Evolutionary conservation across 2,329 filamentous ascomycete species (phyloP), one percentile per base, ranked within the genome.

Genomic region (Hawksworthiomyces lignivorus): DNA sequence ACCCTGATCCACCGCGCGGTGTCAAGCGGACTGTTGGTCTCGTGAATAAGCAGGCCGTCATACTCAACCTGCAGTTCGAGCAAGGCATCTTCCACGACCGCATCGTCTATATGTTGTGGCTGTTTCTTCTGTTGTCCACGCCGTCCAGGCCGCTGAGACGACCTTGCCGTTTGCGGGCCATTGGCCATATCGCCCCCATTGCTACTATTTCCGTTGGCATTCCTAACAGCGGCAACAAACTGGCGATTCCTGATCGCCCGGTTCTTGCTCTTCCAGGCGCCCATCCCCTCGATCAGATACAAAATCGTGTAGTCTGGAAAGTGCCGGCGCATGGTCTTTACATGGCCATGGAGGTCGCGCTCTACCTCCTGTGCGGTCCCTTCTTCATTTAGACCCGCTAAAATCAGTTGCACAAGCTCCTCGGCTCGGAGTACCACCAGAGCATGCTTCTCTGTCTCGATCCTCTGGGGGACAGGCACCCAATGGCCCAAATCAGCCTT

Each of bases 221-320:
- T 67, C 14, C 80, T 70, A 1, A 87, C 83, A 26, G 75, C 75
- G 0, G 77, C 77, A 39, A 73, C 67, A 56, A 83, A 89, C 37
- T 80, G 74, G 37, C 80, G 69, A 53, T 89, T 87, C 27, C 79
- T 73, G 2, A 75, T 62, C 48, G 73, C 83, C 35, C 72, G 70
- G 50, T 84, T 87, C 57, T 82, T 86, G 44, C 76, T 73, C 63
- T 80, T 75, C 77, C 81, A 86, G 0, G 68, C 52, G 0, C 58
- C 64, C 1, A 89, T 63, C 0, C 84, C 84, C 53, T 90, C 81
- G 17, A 92, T 73, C 1, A 90, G 62, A 52, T 87, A 87, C 30
- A 90, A 74, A 11, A 80, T 58, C 30, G 70, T 72, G 49, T 72
- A 67, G 1, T 55, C 54, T 0, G 70, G 62, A 52, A 82, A 81